These are phyloP conservation scores for Nematocida sp. DNA, from an alignment of 371 early-diverging fungal species.

Conservation along the genomic window DNA sequence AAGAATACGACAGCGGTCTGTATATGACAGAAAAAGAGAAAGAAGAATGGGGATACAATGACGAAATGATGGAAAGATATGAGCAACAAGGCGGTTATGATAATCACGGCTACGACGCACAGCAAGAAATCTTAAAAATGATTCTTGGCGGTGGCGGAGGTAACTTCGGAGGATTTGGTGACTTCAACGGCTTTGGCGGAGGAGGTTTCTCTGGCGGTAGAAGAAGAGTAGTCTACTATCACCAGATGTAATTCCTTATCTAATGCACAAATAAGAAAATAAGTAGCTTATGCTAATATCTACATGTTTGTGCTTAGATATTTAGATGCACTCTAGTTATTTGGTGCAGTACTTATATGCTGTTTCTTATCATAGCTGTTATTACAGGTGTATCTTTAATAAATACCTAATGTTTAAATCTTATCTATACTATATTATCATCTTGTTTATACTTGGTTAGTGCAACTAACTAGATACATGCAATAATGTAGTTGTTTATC, in stretches of 20 bases:
- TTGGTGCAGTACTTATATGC: too few relatives aligned
- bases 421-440: background rate
- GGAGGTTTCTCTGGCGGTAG: constrained; percentile 16
- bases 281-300: too few relatives aligned
- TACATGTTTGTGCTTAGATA: too few relatives aligned
- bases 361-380: background rate
- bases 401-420: background rate
- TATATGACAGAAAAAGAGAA: constrained; percentile 48
- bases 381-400: background rate
- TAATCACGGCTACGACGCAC: background rate
- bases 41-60: constrained; percentile 49
- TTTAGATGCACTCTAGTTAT: too few relatives aligned
- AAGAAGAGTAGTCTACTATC: constrained; percentile 40
- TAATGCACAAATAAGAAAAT: too few relatives aligned
- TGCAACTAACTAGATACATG: too few relatives aligned
- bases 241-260: constrained; percentile 8
- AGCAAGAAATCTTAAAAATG: constrained; percentile 1
- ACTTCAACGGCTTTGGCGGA: constrained; percentile 11
- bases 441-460: background rate
- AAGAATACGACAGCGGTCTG: constrained; percentile 61
- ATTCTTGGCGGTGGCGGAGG: constrained; percentile 34
- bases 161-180: background rate
- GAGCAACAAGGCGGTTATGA: background rate
- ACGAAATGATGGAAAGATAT: constrained; percentile 21
- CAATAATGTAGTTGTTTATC: too few relatives aligned